phyloP scores from a whole-genome alignment of 495 filamentous ascomycete species.

The Penicillium macrosclerotiorum region DNA sequence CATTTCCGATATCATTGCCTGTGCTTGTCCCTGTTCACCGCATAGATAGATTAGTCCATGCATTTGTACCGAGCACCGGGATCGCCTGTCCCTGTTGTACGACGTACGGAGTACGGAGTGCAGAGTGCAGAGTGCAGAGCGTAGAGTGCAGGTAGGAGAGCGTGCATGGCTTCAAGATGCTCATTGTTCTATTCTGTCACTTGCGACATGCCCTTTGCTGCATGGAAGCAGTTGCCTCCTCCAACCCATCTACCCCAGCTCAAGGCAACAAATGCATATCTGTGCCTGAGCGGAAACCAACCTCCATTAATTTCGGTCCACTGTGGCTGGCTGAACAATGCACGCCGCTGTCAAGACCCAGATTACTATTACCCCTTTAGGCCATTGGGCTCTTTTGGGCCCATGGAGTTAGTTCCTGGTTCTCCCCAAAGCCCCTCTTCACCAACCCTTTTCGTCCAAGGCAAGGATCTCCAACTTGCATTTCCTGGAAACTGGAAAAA shows the following conservation, averaged over 20 bases:
- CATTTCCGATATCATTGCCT: no score
- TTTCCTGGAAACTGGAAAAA: conserved; percentile 30
- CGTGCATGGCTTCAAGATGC: no score
- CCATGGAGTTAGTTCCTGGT: no score
- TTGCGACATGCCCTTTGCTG: not conserved
- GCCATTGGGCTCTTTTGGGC: no score
- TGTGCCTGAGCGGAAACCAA: conserved; percentile 4
- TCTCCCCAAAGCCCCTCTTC: not conserved
- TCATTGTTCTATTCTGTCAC: no score
- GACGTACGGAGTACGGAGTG: no score
- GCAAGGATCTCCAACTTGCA: conserved; percentile 26
- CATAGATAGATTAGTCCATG: not conserved
- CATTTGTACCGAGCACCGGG: conserved; percentile 7
- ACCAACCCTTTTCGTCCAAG: not conserved
- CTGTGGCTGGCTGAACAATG: conserved; percentile 21
- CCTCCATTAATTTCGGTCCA: not conserved
- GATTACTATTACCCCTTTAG: not conserved
- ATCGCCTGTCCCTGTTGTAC: not conserved
- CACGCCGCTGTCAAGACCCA: conserved; percentile 1
- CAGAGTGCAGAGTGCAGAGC: no score
- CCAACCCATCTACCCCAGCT: conserved; percentile 1
- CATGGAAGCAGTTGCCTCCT: not conserved
- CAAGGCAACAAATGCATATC: conserved; percentile 3
- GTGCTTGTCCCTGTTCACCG: no score
- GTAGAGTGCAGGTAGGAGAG: no score